phyloP scores from a whole-genome alignment of 1,139 yeast species.

The Candida mesenterica region DNA sequence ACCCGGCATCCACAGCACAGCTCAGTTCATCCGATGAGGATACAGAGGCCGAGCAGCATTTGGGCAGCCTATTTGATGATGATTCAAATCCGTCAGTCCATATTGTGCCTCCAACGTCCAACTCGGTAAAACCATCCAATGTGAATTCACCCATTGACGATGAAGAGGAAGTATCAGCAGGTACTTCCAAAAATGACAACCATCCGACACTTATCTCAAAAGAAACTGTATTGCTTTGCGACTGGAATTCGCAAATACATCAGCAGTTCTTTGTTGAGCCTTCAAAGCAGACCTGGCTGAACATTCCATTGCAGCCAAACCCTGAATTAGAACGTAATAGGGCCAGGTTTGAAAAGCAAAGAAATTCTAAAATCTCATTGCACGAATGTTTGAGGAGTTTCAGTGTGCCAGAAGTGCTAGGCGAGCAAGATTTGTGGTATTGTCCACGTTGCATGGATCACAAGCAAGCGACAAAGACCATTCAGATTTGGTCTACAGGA shows the following conservation, averaged over 20 bases:
- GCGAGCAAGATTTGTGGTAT: constrained; percentile 91
- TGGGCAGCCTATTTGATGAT: constrained; percentile 27
- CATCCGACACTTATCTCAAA: constrained; percentile 26
- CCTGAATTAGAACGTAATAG: constrained; percentile 51
- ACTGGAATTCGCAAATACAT: constrained; percentile 57
- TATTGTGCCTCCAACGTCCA: constrained; percentile 20
- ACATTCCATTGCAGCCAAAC: constrained; percentile 50
- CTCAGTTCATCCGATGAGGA: constrained; percentile 19
- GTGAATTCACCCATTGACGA: constrained; percentile 23
- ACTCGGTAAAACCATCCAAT: constrained; percentile 21
- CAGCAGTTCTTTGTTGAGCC: constrained; percentile 50
- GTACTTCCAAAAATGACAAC: constrained; percentile 8
- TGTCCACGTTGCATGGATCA: constrained; percentile 90
- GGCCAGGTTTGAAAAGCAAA: constrained; percentile 35
- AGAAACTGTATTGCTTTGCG: constrained; percentile 62
- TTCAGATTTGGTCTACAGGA: constrained; percentile 89
- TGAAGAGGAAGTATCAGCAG: background rate
- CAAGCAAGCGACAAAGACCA: constrained; percentile 85
- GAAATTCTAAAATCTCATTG: constrained; percentile 56
- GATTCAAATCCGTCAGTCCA: constrained; percentile 8
- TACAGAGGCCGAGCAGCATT: constrained; percentile 17
- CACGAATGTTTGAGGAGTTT: constrained; percentile 75
- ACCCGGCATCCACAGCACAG: constrained; percentile 7
- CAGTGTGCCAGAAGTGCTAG: constrained; percentile 79
- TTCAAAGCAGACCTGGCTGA: constrained; percentile 52